These are phyloP conservation scores for Aspergillus panamensis DNA, from an alignment of 495 filamentous ascomycete species.

Conservation along the genomic window DNA sequence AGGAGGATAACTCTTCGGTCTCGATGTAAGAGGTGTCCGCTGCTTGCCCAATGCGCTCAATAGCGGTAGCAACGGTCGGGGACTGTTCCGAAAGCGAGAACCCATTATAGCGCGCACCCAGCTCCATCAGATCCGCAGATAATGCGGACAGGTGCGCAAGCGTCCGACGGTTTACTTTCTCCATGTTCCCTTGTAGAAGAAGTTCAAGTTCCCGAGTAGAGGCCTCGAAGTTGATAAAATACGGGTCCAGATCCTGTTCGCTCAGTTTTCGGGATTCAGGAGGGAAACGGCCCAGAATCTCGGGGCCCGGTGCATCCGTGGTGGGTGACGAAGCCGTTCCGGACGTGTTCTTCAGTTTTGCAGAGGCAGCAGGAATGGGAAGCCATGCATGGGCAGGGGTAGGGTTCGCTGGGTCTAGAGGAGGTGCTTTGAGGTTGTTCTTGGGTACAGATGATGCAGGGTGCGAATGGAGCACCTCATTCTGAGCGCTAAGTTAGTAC, in stretches of 20 bases:
- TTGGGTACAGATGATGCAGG: conserved; percentile 91
- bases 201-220: conserved; percentile 84
- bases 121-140: conserved; percentile 83
- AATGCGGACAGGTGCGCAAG: conserved; percentile 76
- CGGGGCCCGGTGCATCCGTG: conserved; percentile 57
- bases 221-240: conserved; percentile 87
- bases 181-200: conserved; percentile 84
- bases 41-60: conserved; percentile 91
- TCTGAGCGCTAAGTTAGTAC: conserved; percentile 54
- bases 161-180: conserved; percentile 90
- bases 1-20: conserved; percentile 82
- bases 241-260: conserved; percentile 90
- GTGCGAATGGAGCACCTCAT: conserved; percentile 83
- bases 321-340: conserved; percentile 50
- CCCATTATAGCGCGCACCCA: conserved; percentile 93
- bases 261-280: conserved; percentile 69
- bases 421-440: conserved; percentile 86
- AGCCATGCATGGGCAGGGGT: conserved; percentile 85
- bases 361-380: conserved; percentile 76
- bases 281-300: conserved; percentile 76
- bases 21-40: conserved; percentile 95
- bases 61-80: conserved; percentile 81
- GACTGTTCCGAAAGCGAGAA: conserved; percentile 92
- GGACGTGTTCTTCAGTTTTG: conserved; percentile 69
- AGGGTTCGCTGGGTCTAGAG: conserved; percentile 86